Percentiles rank a stretch among this genome's conserved stretches.
These are phyloP conservation scores for Bipolaris bicolor DNA, from an alignment of 2,329 filamentous ascomycete genomes.

Conservation along the genomic window DNA sequence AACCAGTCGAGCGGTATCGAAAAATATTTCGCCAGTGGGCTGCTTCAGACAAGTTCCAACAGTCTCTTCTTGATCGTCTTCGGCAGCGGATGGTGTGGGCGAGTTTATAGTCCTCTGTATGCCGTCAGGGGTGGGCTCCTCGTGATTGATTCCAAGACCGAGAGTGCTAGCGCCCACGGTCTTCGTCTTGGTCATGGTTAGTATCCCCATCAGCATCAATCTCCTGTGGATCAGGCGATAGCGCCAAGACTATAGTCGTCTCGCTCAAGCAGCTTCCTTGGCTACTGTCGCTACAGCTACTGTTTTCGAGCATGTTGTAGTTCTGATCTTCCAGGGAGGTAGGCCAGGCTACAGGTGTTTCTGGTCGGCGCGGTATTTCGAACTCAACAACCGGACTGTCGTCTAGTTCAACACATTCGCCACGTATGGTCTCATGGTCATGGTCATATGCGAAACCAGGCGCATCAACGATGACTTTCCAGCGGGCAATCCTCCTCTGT, in stretches of 20 bases:
- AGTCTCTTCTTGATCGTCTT: neutral
- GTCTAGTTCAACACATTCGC: neutral
- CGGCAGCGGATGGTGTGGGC: neutral
- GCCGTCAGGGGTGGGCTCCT: neutral
- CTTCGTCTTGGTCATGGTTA: neutral
- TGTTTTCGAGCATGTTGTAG: neutral
- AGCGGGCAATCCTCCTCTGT: conserved; percentile 8
- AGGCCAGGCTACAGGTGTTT: neutral
- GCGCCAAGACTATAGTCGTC: neutral
- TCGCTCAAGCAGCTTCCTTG: neutral
- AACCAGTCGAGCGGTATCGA: neutral
- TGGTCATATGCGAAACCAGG: neutral
- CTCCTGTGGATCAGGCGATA: neutral
- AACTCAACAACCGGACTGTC: neutral
- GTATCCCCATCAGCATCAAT: neutral
- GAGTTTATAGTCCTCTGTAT: neutral
- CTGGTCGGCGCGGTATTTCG: conserved; percentile 1
- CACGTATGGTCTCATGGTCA: conserved; percentile 1
- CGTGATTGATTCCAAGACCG: neutral
- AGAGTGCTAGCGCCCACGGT: neutral
- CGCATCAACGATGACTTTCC: conserved; percentile 1
- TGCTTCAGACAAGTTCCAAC: neutral
- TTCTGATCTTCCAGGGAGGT: neutral
- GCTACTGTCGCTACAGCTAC: neutral
- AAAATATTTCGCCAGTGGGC: neutral